Evolutionary conservation across 2,329 filamentous ascomycete genomes (phyloP).

Genomic region (Cucurbitaria berberidis): DNA sequence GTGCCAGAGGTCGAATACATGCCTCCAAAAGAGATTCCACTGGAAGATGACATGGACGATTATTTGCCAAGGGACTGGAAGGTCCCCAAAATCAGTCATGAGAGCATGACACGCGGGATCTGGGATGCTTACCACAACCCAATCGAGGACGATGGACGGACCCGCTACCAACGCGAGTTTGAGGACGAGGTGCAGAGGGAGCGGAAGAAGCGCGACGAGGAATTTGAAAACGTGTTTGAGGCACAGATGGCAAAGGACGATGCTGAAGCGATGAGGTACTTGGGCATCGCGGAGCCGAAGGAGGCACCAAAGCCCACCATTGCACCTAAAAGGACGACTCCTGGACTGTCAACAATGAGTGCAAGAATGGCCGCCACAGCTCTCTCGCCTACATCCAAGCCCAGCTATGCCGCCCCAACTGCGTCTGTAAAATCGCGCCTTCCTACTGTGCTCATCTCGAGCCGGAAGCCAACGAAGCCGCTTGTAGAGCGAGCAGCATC

Average conservation of each 20-base stretch:
- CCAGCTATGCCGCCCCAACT: constrained; percentile 49
- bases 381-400: constrained; percentile 44
- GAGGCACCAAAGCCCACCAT: constrained; percentile 28
- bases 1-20: constrained; percentile 89
- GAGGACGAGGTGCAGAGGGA: constrained; percentile 53
- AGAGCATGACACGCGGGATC: constrained; percentile 60
- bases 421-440: constrained; percentile 49
- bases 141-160: constrained; percentile 72
- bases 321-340: constrained; percentile 23
- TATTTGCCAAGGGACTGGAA: constrained; percentile 61
- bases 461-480: constrained; percentile 49
- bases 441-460: constrained; percentile 41
- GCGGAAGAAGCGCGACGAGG: constrained; percentile 66
- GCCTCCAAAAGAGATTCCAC: constrained; percentile 70
- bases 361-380: constrained; percentile 59
- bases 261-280: constrained; percentile 54
- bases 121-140: constrained; percentile 59
- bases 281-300: constrained; percentile 36
- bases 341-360: constrained; percentile 58
- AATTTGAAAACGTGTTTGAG: constrained; percentile 70
- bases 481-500: constrained; percentile 57
- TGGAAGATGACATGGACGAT: constrained; percentile 72
- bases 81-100: constrained; percentile 59
- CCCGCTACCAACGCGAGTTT: constrained; percentile 64
- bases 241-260: constrained; percentile 61